Evolutionary conservation across 2,329 filamentous ascomycete species (phyloP), one percentile per base, ranked within the genome.

Genomic region (Blastomyces gilchristii): DNA sequence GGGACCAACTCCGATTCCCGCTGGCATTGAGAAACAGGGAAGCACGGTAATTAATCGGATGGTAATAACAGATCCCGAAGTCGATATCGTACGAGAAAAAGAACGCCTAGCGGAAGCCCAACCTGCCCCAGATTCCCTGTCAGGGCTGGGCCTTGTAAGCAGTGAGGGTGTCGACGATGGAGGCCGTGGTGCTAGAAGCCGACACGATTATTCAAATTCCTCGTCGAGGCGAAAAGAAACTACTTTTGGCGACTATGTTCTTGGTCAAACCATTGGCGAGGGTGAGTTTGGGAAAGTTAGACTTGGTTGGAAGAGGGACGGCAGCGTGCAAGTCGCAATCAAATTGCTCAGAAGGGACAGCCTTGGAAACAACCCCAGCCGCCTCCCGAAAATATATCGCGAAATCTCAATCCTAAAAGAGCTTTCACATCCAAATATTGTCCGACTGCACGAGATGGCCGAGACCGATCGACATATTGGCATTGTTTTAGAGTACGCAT

Each of bases 271-370:
- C 2, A 87, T 99, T 59, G 94, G 94, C 59, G 94, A 99, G 79
- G 94, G 94, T 66, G 94, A 99, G 76, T 99, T 99, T 74, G 94
- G 94, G 68, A 99, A 99, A 75, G 94, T 99, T 70, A 97, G 97
- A 77, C 86, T 97, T 72, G 94, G 94, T 34, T 99, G 94, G 94
- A 97, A 97, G 76, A 89, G 91, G 74, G 92, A 96, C 76, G 92
- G 91, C 65, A 92, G 87, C 67, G 89, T 96, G 59, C 88, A 93
- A 83, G 94, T 99, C 69, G 94, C 94, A 66, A 97, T 99, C 81
- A 99, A 99, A 77, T 85, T 97, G 68, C 97, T 99, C 74, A 89
- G 94, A 71, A 87, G 93, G 69, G 94, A 99, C 72, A 90, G 85
- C 25, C 84, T 99, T 49, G 92, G 92, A 57, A 87, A 85, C 67